Evolutionary conservation across 441 rosid species (phyloP).

Genomic region (Isatis lusitanica): DNA sequence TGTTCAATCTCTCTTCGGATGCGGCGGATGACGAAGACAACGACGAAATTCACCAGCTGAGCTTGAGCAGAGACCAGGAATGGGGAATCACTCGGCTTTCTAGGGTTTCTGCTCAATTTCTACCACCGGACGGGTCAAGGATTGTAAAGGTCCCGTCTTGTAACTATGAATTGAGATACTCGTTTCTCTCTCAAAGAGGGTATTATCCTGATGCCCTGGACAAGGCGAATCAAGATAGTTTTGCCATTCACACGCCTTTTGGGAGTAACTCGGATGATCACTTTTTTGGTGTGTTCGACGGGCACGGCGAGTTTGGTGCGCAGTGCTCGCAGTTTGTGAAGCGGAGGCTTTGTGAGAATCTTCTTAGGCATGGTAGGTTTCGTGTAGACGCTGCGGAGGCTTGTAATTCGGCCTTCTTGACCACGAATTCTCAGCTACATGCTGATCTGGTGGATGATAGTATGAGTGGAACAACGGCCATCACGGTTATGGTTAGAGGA

Average conservation of each 20-base stretch:
- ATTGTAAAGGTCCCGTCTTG: conserved; percentile 60
- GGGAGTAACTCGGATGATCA: conserved; percentile 70
- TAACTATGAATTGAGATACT: conserved; percentile 67
- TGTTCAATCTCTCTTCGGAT: conserved; percentile 54
- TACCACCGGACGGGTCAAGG: conserved; percentile 88
- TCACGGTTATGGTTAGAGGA: conserved; percentile 91
- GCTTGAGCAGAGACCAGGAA: conserved; percentile 53
- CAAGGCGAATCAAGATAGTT: conserved; percentile 98
- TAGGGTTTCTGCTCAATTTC: conserved; percentile 92
- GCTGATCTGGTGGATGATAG: conserved; percentile 79
- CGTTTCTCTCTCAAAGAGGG: conserved; percentile 89
- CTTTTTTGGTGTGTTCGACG: conserved; percentile 97
- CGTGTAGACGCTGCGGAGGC: conserved; percentile 82
- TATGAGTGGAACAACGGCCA: conserved; percentile 99
- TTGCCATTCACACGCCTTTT: conserved; percentile 90
- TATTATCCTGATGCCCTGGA: conserved; percentile 95
- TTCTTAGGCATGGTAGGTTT: conserved; percentile 66
- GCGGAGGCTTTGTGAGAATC: conserved; percentile 79
- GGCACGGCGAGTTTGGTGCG: conserved; percentile 95
- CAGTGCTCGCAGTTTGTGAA: conserved; percentile 93
- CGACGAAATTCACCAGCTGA: conserved; percentile 56
- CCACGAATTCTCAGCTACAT: conserved; percentile 77
- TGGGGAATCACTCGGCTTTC: conserved; percentile 78
- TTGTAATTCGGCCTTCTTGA: conserved; percentile 64
- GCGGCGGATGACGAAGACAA: conserved; percentile 49